Conservation (phyloP, 345 rosid species). For the Turnera subulata region DNA sequence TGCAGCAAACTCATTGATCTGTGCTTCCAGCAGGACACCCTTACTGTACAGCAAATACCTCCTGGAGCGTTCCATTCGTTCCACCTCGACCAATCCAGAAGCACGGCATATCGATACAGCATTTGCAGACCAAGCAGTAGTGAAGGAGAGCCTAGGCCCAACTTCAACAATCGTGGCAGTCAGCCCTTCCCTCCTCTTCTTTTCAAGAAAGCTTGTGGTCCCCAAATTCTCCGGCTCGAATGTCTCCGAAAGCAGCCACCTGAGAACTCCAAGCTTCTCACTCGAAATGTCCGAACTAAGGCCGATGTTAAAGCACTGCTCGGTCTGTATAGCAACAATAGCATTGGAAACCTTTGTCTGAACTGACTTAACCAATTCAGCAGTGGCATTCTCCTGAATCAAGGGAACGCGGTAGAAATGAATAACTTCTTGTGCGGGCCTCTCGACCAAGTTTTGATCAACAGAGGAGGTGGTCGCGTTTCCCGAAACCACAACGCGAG, state of each 20-base stretch:
- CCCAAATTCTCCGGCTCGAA: conserved; percentile 88
- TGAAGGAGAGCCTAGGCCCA: conserved; percentile 83
- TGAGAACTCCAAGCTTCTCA: conserved; percentile 53
- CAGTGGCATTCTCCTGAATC: conserved; percentile 67
- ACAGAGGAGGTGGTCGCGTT: conserved; percentile 29
- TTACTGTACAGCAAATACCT: conserved; percentile 69
- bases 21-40: conserved; percentile 49
- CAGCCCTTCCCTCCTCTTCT: conserved; percentile 62
- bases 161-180: conserved; percentile 62
- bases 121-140: conserved; percentile 94
- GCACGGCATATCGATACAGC: conserved; percentile 81
- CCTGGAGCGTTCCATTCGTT: conserved; percentile 79
- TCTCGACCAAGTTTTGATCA: conserved; percentile 47
- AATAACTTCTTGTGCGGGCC: conserved; percentile 53
- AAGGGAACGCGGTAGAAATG: conserved; percentile 75
- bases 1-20: conserved; percentile 58
- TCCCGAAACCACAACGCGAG: conserved; percentile 44
- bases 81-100: conserved; percentile 73
- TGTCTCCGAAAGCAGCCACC: conserved; percentile 89
- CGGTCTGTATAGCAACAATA: conserved; percentile 69
- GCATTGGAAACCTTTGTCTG: conserved; percentile 63
- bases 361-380: conserved; percentile 55
- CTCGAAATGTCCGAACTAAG: conserved; percentile 36
- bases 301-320: conserved; percentile 84
- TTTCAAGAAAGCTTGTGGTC: conserved; percentile 66